A percentile compares a stretch with the other conserved stretches of the same genome.
Evolutionary conservation across 2,329 filamentous ascomycete species (phyloP).

Genomic region (Botrytis deweyae): DNA sequence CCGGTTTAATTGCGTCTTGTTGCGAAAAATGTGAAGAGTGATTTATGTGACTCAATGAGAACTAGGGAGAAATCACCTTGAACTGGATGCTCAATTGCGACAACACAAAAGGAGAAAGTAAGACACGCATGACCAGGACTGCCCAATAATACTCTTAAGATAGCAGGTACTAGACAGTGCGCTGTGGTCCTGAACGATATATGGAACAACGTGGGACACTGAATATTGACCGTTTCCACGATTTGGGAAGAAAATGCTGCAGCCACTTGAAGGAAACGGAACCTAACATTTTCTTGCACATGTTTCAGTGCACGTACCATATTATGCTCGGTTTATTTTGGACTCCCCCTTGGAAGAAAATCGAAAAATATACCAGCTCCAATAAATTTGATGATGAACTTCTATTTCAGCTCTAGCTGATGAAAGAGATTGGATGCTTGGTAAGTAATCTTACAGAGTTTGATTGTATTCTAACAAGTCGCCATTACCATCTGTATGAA

Average conservation of each 20-base stretch:
- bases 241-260: no score
- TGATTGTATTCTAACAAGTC: not conserved
- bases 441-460: not conserved
- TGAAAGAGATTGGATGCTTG: not conserved
- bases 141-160: not conserved
- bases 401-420: not conserved
- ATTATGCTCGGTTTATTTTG: fast-evolving
- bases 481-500: not conserved
- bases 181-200: not conserved
- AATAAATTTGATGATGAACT: not conserved
- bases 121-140: not conserved
- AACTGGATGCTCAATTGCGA: no score
- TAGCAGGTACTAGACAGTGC: not conserved
- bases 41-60: no score
- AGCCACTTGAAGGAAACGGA: no score
- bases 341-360: fast-evolving
- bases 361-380: not conserved
- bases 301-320: not conserved
- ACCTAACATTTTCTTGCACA: fast-evolving
- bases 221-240: not conserved
- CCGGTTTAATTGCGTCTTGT: not conserved
- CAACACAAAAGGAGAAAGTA: no score
- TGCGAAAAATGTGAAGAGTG: no score
- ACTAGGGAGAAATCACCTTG: not conserved
- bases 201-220: not conserved